These are phyloP conservation scores for Ammopiptanthus mongolicus DNA, from an alignment of 306 rosid genomes.

Conservation along the genomic window DNA sequence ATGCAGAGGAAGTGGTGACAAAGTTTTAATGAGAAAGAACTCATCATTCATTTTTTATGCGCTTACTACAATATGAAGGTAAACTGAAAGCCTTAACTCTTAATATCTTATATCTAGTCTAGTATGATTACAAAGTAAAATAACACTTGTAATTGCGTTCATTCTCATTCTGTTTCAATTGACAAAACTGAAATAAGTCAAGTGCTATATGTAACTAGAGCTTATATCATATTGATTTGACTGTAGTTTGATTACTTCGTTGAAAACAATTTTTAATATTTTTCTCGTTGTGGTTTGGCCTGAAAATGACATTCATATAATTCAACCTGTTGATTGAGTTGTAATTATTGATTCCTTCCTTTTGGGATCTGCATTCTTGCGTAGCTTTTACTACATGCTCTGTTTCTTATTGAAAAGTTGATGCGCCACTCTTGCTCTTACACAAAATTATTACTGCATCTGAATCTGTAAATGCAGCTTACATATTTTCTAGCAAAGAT, in stretches of 20 bases:
- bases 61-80: neutral
- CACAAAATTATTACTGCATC: conserved; percentile 52
- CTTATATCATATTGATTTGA: neutral
- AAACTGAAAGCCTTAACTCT: neutral
- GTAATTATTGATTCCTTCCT: neutral
- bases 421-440: conserved; percentile 30
- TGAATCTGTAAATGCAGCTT: conserved; percentile 64
- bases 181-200: neutral
- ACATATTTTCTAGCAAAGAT: conserved; percentile 78
- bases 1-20: neutral
- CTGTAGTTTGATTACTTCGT: too few species aligned
- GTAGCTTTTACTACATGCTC: neutral
- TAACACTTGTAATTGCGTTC: neutral
- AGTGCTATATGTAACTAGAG: neutral
- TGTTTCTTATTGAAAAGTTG: conserved; percentile 12
- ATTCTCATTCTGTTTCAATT: neutral
- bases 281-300: neutral
- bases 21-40: neutral
- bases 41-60: neutral
- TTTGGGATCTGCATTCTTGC: conserved; percentile 1
- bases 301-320: neutral
- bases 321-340: conserved; percentile 6
- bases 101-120: neutral
- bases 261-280: neutral
- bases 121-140: neutral